Base-by-base conservation (phyloP, 495 filamentous ascomycete genomes). In the Xylaria castorea region DNA sequence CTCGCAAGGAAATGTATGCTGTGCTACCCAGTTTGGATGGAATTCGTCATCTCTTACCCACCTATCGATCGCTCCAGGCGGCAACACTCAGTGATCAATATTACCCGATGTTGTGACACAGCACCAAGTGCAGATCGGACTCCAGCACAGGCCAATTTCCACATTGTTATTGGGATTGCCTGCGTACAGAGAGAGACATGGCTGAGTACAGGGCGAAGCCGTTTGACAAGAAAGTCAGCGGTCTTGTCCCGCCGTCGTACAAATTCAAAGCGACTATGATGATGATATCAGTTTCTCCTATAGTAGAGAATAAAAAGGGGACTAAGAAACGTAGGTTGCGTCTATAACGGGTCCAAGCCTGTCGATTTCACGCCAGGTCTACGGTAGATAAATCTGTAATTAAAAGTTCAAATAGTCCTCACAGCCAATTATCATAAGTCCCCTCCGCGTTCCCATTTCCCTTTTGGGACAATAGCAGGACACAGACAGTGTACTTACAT, bases 21-120 rank as follows among this genome's bases (percentile, higher is more conserved):
- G 57, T 70, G 68, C 12, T 44, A 42, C 58, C 32, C 6, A 22
- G 14, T 25, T 5, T 4, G 27, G 18, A 20, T 42, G n/a, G 34
- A 46, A 50, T 36, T 64, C 44, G 60, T 51, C 60, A 65, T 27
- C 22, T 34, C 25, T 57, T 22, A 50, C 36, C 46, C 57, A 50
- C 55, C 32, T 61, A 63, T 42, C 6, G 30, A 55, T 71, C 61
- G 60, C 60, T 46, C 69, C 36, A 46, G 60, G 48, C 69, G 46
- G 60, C 61, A 65, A 71, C 22, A 44, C 36, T 22, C 22, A 44
- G 53, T 27, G 32, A 61, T 40, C 20, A 46, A 65, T 44, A 64
- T 16, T 57, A 40, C 27, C 48, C 48, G 42, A 71, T 20, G 69
- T 30, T 71, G 68, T 71, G 46, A 36, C 60, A 71, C 58, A 25